Evolutionary conservation across 306 rosid genomes (phyloP).

Genomic region (Lithocarpus polystachyus): DNA sequence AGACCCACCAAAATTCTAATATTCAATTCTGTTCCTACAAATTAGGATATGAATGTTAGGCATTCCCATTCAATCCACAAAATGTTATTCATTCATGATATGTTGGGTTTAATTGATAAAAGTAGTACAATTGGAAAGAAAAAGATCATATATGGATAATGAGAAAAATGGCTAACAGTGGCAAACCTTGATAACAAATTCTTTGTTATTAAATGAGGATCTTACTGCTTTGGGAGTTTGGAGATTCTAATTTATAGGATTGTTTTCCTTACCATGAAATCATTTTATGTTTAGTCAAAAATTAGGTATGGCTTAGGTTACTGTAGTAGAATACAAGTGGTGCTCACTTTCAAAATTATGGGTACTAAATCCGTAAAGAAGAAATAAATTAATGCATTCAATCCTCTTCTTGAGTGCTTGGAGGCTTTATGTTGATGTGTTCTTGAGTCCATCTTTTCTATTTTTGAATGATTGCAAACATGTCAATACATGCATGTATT

Average conservation of each 20-base stretch:
- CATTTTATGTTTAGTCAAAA: neutral
- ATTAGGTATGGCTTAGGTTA: neutral
- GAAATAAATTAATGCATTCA: neutral
- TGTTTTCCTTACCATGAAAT: neutral
- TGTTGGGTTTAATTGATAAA: neutral
- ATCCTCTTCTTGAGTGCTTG: neutral
- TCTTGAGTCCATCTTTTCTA: neutral
- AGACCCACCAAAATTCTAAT: too few relatives aligned
- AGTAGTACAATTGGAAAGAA: neutral
- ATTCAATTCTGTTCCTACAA: too few relatives aligned
- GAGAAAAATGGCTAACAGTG: neutral
- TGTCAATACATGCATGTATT: neutral
- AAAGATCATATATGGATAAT: neutral
- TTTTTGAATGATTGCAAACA: neutral
- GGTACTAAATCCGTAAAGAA: neutral
- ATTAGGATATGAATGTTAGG: too few relatives aligned
- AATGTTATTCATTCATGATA: neutral
- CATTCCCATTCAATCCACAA: neutral
- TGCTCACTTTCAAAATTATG: neutral
- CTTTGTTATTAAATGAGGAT: neutral
- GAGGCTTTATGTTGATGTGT: neutral
- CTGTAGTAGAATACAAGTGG: neutral
- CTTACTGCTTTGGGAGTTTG: neutral
- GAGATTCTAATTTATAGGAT: neutral
- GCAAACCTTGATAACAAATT: neutral